Base-by-base conservation (phyloP, 768 basidiomycete genomes). In the Leucosporidium yakuticum region DNA sequence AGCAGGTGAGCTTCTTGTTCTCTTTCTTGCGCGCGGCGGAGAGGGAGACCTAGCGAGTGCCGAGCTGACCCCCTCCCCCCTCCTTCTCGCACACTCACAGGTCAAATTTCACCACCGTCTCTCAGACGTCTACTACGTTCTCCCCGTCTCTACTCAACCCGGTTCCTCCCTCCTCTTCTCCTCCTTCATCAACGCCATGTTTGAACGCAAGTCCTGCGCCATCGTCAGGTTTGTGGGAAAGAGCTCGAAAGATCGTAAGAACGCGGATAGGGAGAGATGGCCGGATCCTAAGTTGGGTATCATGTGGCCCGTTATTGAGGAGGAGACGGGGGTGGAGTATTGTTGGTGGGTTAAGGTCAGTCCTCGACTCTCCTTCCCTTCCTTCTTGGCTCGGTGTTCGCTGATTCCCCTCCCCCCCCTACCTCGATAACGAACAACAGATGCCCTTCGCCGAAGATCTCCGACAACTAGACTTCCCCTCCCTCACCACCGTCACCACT, bases 401-500 rank as follows among this genome's bases (percentile, higher is more conserved):
- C n/a, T n/a, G n/a, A n/a, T n/a, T n/a, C n/a, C n/a, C n/a, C n/a
- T n/a, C n/a, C n/a, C n/a, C n/a, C n/a, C n/a, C n/a, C n/a, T n/a
- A n/a, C n/a, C n/a, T n/a, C n/a, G n/a, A n/a, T n/a, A n/a, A n/a
- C n/a, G n/a, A n/a, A n/a, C n/a, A 27, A 2, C 55, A 67, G 91
- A 85, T 97, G 84, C 95, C 95, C 0, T 97, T 96, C 76, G 91
- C 91, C 3, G 95, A 99, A 77, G 95, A 99, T 74, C 82, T 92
- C 62, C 85, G 92, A 66, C 88, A 86, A 71, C 91, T 90, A 78
- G 86, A 85, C 15, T 97, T 99, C 77, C 85, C 88, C 0, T 90
- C 90, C 0, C 83, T 98, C 36, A 85, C 86, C 54, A 82, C 82
- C 15, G 83, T 95, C 21, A 80, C 87, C 66, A 87, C 85, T 64